Evolutionary conservation across 2,329 filamentous ascomycete genomes (phyloP).

Genomic region (Botryotinia narcissicola): DNA sequence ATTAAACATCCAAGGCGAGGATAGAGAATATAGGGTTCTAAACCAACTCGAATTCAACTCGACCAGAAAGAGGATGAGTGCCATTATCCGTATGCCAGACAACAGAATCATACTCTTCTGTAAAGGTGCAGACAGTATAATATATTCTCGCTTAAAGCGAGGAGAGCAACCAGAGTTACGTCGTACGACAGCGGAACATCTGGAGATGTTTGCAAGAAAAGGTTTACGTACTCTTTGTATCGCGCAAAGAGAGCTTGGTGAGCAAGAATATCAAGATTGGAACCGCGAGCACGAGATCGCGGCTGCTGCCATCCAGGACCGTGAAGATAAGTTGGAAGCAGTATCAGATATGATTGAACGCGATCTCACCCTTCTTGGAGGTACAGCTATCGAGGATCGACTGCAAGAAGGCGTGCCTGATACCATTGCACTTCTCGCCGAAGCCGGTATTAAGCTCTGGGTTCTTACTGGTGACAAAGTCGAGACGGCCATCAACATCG

Average conservation of each 20-base stretch:
- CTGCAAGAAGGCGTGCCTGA: constrained; percentile 96
- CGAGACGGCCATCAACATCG: constrained; percentile 99
- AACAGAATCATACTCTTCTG: constrained; percentile 88
- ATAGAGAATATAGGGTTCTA: constrained; percentile 80
- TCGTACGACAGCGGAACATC: constrained; percentile 80
- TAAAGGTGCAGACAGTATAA: constrained; percentile 96
- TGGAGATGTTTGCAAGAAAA: constrained; percentile 96
- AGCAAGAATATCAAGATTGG: constrained; percentile 83
- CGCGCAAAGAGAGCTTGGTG: constrained; percentile 74
- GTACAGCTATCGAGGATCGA: constrained; percentile 95
- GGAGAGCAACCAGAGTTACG: constrained; percentile 85
- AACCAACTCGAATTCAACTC: constrained; percentile 99
- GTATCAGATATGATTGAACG: constrained; percentile 90
- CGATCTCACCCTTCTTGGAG: constrained; percentile 81
- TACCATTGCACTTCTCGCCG: constrained; percentile 84
- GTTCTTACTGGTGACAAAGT: constrained; percentile 98
- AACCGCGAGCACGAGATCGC: constrained; percentile 84
- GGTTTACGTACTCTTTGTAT: constrained; percentile 93
- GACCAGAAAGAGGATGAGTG: constrained; percentile 94
- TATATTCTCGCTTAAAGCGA: constrained; percentile 83
- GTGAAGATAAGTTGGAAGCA: constrained; percentile 89
- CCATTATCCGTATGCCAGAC: constrained; percentile 92
- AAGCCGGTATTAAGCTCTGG: constrained; percentile 98
- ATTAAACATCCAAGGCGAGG: constrained; percentile 82
- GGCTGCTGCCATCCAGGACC: constrained; percentile 75